Evolutionary conservation across 2,329 filamentous ascomycete genomes (phyloP).

Genomic region (Trichoderma pleuroti): DNA sequence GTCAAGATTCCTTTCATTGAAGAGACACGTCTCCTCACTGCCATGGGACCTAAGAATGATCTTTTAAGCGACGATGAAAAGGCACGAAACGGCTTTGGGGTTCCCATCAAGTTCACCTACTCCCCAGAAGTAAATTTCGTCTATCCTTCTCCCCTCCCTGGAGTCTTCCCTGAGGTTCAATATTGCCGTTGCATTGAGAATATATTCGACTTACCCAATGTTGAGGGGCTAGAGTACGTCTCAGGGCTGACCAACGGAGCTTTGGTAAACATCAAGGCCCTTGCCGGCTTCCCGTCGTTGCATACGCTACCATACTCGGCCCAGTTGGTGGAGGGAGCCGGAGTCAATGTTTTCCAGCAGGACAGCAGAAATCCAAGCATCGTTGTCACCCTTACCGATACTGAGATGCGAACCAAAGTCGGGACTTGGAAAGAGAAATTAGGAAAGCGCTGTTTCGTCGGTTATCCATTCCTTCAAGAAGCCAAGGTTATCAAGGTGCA

Average conservation of each 20-base stretch:
- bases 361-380: constrained; percentile 97
- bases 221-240: constrained; percentile 83
- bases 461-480: constrained; percentile 93
- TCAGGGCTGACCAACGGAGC: constrained; percentile 81
- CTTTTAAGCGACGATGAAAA: constrained; percentile 75
- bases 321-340: constrained; percentile 67
- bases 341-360: constrained; percentile 90
- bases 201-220: constrained; percentile 88
- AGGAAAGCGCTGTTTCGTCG: constrained; percentile 82
- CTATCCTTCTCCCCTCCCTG: constrained; percentile 84
- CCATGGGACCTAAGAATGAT: constrained; percentile 82
- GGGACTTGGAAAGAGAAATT: constrained; percentile 74
- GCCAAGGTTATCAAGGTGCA: constrained; percentile 85
- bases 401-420: constrained; percentile 66
- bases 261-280: constrained; percentile 74
- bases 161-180: constrained; percentile 83
- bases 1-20: constrained; percentile 99
- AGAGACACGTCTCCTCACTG: constrained; percentile 75
- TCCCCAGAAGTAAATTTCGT: constrained; percentile 70
- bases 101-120: constrained; percentile 90
- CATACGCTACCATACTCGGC: constrained; percentile 82
- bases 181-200: constrained; percentile 93
- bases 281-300: constrained; percentile 90
- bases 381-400: constrained; percentile 77
- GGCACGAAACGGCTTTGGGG: constrained; percentile 83